phyloP scores from a whole-genome alignment of 768 basidiomycete genomes.

The Amanita pseudoporphyria region DNA sequence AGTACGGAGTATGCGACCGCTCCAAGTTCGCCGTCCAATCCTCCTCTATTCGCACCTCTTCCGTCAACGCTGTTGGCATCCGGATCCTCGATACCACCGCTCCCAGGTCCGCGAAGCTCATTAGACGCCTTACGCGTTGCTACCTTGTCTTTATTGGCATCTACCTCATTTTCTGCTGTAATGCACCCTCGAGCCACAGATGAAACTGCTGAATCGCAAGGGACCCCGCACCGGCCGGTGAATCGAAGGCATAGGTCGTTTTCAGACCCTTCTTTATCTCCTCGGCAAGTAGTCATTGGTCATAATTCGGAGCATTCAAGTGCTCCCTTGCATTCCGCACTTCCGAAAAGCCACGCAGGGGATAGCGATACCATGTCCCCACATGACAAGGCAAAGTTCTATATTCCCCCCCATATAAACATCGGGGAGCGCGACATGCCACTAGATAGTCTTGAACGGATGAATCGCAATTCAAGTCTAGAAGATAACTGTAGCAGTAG shows the following conservation, averaged over 20 bases:
- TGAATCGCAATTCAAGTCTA: background rate
- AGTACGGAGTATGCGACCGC: constrained; percentile 11
- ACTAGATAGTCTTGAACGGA: background rate
- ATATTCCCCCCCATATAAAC: background rate
- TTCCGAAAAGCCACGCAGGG: background rate
- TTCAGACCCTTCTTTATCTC: background rate
- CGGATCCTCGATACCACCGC: constrained; percentile 49
- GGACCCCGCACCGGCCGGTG: background rate
- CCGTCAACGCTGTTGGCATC: constrained; percentile 46
- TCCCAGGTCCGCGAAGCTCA: constrained; percentile 28
- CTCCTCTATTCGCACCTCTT: constrained; percentile 13
- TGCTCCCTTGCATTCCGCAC: background rate
- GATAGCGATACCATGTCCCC: background rate
- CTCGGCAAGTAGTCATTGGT: background rate
- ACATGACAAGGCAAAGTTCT: background rate
- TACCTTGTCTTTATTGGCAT: constrained; percentile 26
- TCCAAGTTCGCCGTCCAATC: constrained; percentile 14
- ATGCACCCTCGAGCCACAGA: constrained; percentile 14
- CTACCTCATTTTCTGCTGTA: constrained; percentile 38
- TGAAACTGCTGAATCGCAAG: background rate
- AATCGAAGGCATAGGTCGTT: constrained; percentile 1
- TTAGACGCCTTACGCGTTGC: constrained; percentile 24
- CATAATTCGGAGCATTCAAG: background rate
- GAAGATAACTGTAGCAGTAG: background rate
- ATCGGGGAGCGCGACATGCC: background rate